Conservation (phyloP, 1,284 basidiomycete genomes). For the Papiliotrema nemorosa region DNA sequence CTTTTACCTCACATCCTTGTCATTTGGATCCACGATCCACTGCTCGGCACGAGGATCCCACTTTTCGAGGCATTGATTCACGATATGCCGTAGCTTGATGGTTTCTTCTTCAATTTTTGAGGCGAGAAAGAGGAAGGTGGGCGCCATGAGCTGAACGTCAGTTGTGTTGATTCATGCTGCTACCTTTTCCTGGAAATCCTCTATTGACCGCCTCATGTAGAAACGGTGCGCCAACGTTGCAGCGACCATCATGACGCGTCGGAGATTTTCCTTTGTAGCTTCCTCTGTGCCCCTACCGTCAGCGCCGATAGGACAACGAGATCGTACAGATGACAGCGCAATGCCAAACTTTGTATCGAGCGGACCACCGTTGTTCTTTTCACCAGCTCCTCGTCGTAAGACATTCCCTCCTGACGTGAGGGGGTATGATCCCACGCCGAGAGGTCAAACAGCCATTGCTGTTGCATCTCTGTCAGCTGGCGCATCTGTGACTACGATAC, state of each 20-base stretch:
- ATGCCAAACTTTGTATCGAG: slow-evolving; percentile 25
- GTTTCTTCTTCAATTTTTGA: slow-evolving; percentile 62
- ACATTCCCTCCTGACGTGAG: slow-evolving; percentile 26
- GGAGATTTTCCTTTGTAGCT: slow-evolving; percentile 8
- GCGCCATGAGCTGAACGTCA: slow-evolving; percentile 72
- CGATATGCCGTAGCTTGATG: slow-evolving; percentile 36
- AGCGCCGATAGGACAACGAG: neutral
- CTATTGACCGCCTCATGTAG: slow-evolving; percentile 87
- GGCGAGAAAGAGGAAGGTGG: slow-evolving; percentile 83
- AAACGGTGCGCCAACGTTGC: slow-evolving; percentile 90
- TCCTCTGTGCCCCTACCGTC: slow-evolving; percentile 8
- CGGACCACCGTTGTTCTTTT: slow-evolving; percentile 26
- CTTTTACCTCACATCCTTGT: slow-evolving; percentile 1
- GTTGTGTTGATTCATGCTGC: neutral
- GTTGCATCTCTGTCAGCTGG: slow-evolving; percentile 20
- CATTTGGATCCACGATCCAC: slow-evolving; percentile 3
- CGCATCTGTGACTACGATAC: no score
- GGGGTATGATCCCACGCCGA: slow-evolving; percentile 27
- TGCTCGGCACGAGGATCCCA: slow-evolving; percentile 25
- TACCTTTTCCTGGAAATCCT: slow-evolving; percentile 61
- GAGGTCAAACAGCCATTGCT: slow-evolving; percentile 38
- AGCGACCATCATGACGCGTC: slow-evolving; percentile 63
- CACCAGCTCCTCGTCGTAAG: slow-evolving; percentile 27
- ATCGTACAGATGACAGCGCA: slow-evolving; percentile 15
- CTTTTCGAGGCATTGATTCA: slow-evolving; percentile 33